Evolutionary conservation across 139 green algal genomes (phyloP), one percentile per base, ranked within the genome.

Genomic region (Deuterostichococcus epilithicus): DNA sequence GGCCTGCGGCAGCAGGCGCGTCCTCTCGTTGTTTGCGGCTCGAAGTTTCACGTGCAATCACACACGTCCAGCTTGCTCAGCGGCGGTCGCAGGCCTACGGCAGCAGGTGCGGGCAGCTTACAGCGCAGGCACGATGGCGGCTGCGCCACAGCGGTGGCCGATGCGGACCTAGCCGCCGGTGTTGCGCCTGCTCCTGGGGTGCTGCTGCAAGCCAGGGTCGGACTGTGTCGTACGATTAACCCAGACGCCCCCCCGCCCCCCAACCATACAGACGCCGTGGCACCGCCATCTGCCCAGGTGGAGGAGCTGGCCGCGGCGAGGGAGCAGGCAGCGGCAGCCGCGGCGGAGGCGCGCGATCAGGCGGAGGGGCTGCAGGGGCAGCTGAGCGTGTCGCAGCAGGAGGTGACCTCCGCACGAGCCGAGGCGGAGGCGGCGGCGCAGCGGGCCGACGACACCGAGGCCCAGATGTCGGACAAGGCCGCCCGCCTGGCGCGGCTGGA

Each of bases 401-500:
- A 36, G 34, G 83, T 39, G 0, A 35, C 82, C 34, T 75, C 79
- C 35, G 75, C 87, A 60, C 79, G 84, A n/a, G 68, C 77, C 5
- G 75, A 80, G 36, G 63, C 87, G 68, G 79, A 90, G 70, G 39
- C 69, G 1, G n/a, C 76, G 65, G 52, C 84, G 42, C 74, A 79
- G 76, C 79, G 66, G 70, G 47, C 75, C 3, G 47, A 68, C 18
- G 37, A 63, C 13, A 63, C 52, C 3, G 10, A 63, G 52, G 20
- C 52, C 10, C 18, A 25, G 52, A 63, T 63, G 6, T 34, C 70
- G 6, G 76, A 75, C 20, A 89, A 91, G 75, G 79, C 83, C 5
- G 69, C 36, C 0, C 80, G 83, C 38, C 81, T 92, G 28, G 81
- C 80, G 0, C 82, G 86, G 69, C 72, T 92, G 5, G 89, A 93